Base-by-base conservation (phyloP, 2,329 filamentous ascomycete species). In the Zasmidium citrigriseum region DNA sequence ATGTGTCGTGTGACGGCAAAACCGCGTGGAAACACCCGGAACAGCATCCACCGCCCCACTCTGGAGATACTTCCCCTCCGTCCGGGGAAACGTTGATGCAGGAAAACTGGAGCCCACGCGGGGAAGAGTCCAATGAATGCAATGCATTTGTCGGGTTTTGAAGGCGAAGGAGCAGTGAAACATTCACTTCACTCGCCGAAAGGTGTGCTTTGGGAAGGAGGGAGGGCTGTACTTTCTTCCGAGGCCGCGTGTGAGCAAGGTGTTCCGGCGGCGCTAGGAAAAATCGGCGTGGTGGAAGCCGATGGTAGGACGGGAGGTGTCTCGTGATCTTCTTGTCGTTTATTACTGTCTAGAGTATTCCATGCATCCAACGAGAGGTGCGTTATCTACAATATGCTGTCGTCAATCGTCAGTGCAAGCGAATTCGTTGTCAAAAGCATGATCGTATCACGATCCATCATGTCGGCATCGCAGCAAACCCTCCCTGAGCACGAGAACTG, bases 401-500 rank as follows among this genome's bases (percentile, higher is more conserved):
- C 34, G 34, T 41, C 34, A 41, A 41, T 41, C 34, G 18, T 41
- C 4, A 41, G 5, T 16, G 34, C 7, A n/a, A 41, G 34, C 34
- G 14, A 41, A 16, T 41, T 41, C 16, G 34, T n/a, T 41, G 34
- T n/a, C 34, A 16, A 41, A n/a, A 41, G 16, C 14, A n/a, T 4
- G 34, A 16, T 16, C 14, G 14, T 41, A 16, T 14, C 14, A 7
- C 27, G n/a, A 9, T 46, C 45, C 23, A 41, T 58, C 45, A 58
- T 16, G 56, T 58, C 44, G 56, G 56, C 56, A 58, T 58, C 46
- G 46, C 46, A 3, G 29, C 44, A 14, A 22, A 47, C 14, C 50
- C 41, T 46, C 44, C 18, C 18, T 29, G 14, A n/a, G 22, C 24
- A 16, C 49, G 38, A 41, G 49, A 38, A 12, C 34, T 16, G 5